phyloP scores from a whole-genome alignment of 2,329 filamentous ascomycete genomes.

The Sclerotinia trifoliorum region DNA sequence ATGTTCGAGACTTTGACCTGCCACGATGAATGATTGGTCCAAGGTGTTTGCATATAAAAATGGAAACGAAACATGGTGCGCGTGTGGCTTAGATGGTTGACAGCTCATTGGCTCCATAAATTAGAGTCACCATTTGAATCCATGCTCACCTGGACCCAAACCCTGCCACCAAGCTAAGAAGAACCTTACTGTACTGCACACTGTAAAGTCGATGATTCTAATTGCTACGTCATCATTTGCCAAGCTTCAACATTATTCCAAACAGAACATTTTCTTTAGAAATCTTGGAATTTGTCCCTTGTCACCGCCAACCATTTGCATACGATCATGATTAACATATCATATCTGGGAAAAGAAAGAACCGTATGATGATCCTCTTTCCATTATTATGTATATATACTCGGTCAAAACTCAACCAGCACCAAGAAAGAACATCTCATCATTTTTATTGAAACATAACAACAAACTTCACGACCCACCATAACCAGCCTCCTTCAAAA shows the following conservation, averaged over 20 bases:
- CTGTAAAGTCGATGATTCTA: neutral
- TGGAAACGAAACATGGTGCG: neutral
- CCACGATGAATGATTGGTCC: neutral
- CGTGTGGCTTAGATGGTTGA: slow-evolving; percentile 1
- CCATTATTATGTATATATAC: slow-evolving; percentile 13
- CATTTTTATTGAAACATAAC: slow-evolving; percentile 19
- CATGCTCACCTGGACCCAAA: neutral
- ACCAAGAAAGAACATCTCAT: neutral
- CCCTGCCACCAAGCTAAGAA: neutral
- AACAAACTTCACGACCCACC: neutral
- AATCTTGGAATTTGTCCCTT: slow-evolving; percentile 13
- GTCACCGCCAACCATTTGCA: slow-evolving; percentile 17
- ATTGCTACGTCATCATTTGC: slow-evolving; percentile 16
- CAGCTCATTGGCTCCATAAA: slow-evolving; percentile 21
- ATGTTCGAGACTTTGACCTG: neutral
- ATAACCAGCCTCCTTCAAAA: slow-evolving; percentile 4
- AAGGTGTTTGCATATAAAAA: neutral
- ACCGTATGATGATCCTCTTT: neutral
- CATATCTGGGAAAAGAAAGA: neutral
- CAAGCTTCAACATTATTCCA: slow-evolving; percentile 6
- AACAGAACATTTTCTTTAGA: neutral
- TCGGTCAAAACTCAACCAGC: slow-evolving; percentile 13
- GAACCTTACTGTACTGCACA: neutral
- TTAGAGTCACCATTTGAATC: neutral
- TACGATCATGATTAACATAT: neutral